Percentiles rank a stretch among this genome's conserved stretches.
phyloP scores from a whole-genome alignment of 2,329 filamentous ascomycete species.

The Canariomyces notabilis region DNA sequence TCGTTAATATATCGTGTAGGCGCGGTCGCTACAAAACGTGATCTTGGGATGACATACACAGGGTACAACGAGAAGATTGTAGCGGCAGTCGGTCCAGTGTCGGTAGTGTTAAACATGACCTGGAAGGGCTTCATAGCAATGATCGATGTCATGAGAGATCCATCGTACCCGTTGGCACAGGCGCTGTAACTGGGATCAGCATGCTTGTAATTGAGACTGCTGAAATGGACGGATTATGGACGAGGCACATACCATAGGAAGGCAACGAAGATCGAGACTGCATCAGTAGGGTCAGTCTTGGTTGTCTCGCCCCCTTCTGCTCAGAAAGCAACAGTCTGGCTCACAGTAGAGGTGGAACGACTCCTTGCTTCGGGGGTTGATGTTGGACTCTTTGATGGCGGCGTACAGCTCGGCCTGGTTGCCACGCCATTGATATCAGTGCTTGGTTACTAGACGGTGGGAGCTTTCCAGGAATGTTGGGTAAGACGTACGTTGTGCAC shows the following conservation, averaged over 20 bases:
- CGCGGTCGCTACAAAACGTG: neutral
- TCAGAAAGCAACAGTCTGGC: conserved; percentile 3
- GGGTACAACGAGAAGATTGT: conserved; percentile 44
- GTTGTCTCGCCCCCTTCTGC: neutral
- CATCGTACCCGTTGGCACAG: conserved; percentile 46
- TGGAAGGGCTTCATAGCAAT: conserved; percentile 42
- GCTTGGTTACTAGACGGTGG: neutral
- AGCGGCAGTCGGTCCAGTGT: conserved; percentile 36
- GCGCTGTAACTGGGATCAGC: conserved; percentile 21
- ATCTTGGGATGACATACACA: conserved; percentile 34
- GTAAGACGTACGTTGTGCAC: conserved; percentile 37
- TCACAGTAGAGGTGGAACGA: conserved; percentile 39
- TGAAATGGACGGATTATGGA: too few species aligned
- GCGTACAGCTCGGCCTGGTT: conserved; percentile 43
- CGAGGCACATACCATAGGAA: conserved; percentile 36
- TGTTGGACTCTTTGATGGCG: conserved; percentile 42
- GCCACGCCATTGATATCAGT: neutral
- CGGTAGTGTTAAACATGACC: conserved; percentile 35
- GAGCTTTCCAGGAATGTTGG: neutral
- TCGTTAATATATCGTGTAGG: neutral
- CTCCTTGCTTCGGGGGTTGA: conserved; percentile 38
- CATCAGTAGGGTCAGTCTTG: neutral
- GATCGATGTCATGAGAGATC: conserved; percentile 41
- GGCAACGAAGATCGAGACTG: conserved; percentile 40
- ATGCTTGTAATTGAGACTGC: too few species aligned